Percentiles rank a stretch among this genome's conserved stretches.
Evolutionary conservation across 2,329 filamentous ascomycete genomes (phyloP).

Genomic region (Cladosporium colombiae): DNA sequence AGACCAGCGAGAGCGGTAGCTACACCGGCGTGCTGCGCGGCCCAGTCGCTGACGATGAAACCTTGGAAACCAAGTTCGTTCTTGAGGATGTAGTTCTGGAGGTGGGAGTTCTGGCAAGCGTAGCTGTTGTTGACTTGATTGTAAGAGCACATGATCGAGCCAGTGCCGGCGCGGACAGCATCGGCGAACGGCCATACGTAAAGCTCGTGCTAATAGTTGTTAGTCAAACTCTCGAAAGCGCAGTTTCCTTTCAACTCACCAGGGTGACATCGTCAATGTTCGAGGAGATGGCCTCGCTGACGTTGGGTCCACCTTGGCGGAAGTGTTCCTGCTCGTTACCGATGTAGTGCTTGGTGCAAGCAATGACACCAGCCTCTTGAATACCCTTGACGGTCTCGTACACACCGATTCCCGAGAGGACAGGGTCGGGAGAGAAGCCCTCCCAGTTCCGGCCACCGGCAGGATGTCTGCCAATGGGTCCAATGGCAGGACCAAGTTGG

Average conservation of each 20-base stretch:
- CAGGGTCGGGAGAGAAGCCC: slow-evolving; percentile 70
- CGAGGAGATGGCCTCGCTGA: slow-evolving; percentile 56
- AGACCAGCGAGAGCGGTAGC: slow-evolving; percentile 69
- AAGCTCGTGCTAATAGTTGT: slow-evolving; percentile 50
- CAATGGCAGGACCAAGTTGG: slow-evolving; percentile 74
- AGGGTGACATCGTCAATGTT: slow-evolving; percentile 66
- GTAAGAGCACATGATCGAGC: slow-evolving; percentile 62
- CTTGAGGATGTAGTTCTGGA: slow-evolving; percentile 75
- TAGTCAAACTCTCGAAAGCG: slow-evolving; percentile 33
- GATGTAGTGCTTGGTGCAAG: slow-evolving; percentile 77
- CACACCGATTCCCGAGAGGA: slow-evolving; percentile 71
- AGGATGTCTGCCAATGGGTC: slow-evolving; percentile 68
- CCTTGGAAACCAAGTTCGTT: slow-evolving; percentile 79
- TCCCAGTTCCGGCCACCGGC: slow-evolving; percentile 74
- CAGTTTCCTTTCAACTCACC: slow-evolving; percentile 34
- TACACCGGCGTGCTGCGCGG: slow-evolving; percentile 70
- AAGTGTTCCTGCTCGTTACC: slow-evolving; percentile 74
- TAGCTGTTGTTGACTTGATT: slow-evolving; percentile 78
- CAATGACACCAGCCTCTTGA: slow-evolving; percentile 78
- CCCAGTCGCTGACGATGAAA: slow-evolving; percentile 71
- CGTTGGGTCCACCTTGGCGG: slow-evolving; percentile 53
- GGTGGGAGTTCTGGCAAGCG: slow-evolving; percentile 74
- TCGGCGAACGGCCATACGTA: slow-evolving; percentile 51
- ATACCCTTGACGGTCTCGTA: slow-evolving; percentile 76
- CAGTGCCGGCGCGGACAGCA: slow-evolving; percentile 52